Conservation (phyloP, 1,284 basidiomycete species). For the Crocinoboletus sp. region DNA sequence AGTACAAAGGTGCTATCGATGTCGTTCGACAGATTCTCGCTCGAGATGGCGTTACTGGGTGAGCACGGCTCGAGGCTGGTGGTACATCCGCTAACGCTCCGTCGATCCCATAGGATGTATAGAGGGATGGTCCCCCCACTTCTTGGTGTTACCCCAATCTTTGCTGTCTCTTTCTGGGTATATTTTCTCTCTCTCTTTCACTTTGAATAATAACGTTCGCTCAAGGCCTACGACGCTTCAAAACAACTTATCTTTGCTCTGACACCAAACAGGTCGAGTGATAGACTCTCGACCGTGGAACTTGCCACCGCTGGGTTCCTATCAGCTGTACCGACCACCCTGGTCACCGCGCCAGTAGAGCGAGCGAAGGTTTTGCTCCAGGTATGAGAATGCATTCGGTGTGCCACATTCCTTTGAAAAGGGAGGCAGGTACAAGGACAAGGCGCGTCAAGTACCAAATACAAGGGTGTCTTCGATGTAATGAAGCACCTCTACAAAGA, state of each 20-base stretch:
- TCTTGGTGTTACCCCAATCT: slow-evolving; percentile 97
- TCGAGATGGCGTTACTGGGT: slow-evolving; percentile 89
- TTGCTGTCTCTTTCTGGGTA: slow-evolving; percentile 98
- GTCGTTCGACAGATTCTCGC: slow-evolving; percentile 90
- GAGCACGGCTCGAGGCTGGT: slow-evolving; percentile 23
- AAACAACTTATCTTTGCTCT: slow-evolving; percentile 80
- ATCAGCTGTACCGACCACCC: slow-evolving; percentile 89
- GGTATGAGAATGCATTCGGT: slow-evolving; percentile 38
- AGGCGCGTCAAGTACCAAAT: slow-evolving; percentile 65
- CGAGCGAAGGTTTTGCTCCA: slow-evolving; percentile 96
- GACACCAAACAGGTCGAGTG: slow-evolving; percentile 65
- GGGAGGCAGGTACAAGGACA: slow-evolving; percentile 79
- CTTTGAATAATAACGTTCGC: neutral
- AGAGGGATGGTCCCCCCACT: slow-evolving; percentile 96
- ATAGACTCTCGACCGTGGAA: slow-evolving; percentile 72
- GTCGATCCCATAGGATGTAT: slow-evolving; percentile 62
- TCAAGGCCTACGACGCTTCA: slow-evolving; percentile 91
- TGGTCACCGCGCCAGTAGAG: slow-evolving; percentile 94
- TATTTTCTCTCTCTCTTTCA: slow-evolving; percentile 5
- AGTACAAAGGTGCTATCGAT: slow-evolving; percentile 91
- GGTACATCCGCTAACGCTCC: slow-evolving; percentile 6
- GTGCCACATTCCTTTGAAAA: neutral
- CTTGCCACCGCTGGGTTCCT: slow-evolving; percentile 93
- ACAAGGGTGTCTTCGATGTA: slow-evolving; percentile 92
- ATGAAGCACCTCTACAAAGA: slow-evolving; percentile 91